These are phyloP conservation scores for Russula sp. DNA, from an alignment of 768 basidiomycete species.

Conservation along the genomic window DNA sequence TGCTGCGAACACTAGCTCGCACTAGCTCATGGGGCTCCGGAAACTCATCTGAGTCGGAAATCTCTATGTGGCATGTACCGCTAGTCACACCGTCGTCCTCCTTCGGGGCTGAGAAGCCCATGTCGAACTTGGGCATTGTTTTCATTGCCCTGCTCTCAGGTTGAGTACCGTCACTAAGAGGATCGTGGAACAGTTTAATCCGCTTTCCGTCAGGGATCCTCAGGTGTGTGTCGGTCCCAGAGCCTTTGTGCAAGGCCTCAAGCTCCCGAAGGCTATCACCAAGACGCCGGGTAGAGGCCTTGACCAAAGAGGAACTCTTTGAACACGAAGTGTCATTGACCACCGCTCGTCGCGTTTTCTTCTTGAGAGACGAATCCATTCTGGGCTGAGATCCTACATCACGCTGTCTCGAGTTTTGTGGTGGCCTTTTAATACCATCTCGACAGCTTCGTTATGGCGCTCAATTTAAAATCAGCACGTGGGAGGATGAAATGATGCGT, in stretches of 20 bases:
- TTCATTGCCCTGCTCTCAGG: constrained; percentile 10
- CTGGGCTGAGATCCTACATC: constrained; percentile 13
- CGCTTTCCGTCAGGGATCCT: constrained; percentile 15
- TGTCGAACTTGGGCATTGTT: constrained; percentile 34
- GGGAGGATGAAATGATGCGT: neutral
- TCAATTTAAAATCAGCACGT: neutral
- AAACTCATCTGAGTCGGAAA: constrained; percentile 28
- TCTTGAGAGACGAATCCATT: neutral
- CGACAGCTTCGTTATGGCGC: constrained; percentile 47
- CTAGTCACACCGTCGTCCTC: constrained; percentile 23
- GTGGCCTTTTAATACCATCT: constrained; percentile 55
- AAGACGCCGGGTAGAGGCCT: neutral
- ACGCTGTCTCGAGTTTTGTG: constrained; percentile 32
- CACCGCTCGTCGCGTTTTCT: neutral
- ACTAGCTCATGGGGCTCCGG: constrained; percentile 29
- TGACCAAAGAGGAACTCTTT: neutral
- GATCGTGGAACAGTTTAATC: constrained; percentile 7
- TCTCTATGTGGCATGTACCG: neutral
- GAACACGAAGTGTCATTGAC: neutral
- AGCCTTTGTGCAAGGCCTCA: constrained; percentile 17
- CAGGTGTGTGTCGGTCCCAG: constrained; percentile 12
- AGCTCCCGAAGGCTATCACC: constrained; percentile 12
- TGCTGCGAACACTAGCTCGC: constrained; percentile 26
- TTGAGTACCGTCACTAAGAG: neutral
- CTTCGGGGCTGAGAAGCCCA: constrained; percentile 40